Conservation (phyloP, 768 basidiomycete genomes). For the Lepiota brunneoincarnata region DNA sequence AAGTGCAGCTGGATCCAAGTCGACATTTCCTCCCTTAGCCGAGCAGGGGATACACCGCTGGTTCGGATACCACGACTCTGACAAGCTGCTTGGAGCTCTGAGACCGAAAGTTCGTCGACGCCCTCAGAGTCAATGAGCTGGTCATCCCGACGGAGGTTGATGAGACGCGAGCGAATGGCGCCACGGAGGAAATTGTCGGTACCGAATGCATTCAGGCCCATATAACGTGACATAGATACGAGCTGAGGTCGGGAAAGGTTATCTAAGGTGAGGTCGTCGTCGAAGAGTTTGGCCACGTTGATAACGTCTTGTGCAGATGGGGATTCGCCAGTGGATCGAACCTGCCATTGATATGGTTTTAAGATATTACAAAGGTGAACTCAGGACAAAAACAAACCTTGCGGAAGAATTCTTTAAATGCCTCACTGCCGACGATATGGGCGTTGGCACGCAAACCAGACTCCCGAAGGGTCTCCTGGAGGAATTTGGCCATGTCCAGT, state of each 20-base stretch:
- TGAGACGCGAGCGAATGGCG: slow-evolving; percentile 79
- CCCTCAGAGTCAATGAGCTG: slow-evolving; percentile 90
- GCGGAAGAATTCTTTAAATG: slow-evolving; percentile 99
- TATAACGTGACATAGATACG: slow-evolving; percentile 95
- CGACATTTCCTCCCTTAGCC: slow-evolving; percentile 83
- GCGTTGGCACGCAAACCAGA: slow-evolving; percentile 89
- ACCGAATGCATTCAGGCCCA: slow-evolving; percentile 98
- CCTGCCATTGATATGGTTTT: slow-evolving; percentile 34
- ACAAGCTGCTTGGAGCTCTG: slow-evolving; percentile 90
- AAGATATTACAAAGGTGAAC: not conserved
- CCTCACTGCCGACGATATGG: slow-evolving; percentile 90
- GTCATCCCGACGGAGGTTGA: slow-evolving; percentile 87
- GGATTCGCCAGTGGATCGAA: slow-evolving; percentile 92
- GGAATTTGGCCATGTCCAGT: slow-evolving; percentile 98
- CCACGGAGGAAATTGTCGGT: slow-evolving; percentile 98
- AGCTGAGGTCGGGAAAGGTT: slow-evolving; percentile 98
- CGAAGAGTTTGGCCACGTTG: slow-evolving; percentile 94
- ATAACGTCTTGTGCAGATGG: slow-evolving; percentile 88
- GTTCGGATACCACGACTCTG: slow-evolving; percentile 94
- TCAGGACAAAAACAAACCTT: slow-evolving; percentile 52
- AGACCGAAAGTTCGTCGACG: slow-evolving; percentile 84
- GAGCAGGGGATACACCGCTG: slow-evolving; percentile 79
- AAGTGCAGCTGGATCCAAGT: slow-evolving; percentile 94
- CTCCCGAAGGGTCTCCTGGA: slow-evolving; percentile 95
- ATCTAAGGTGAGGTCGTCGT: slow-evolving; percentile 96